Base-by-base conservation (phyloP, 1,284 basidiomycete species). In the Melanopsichium pennsylvanicum region DNA sequence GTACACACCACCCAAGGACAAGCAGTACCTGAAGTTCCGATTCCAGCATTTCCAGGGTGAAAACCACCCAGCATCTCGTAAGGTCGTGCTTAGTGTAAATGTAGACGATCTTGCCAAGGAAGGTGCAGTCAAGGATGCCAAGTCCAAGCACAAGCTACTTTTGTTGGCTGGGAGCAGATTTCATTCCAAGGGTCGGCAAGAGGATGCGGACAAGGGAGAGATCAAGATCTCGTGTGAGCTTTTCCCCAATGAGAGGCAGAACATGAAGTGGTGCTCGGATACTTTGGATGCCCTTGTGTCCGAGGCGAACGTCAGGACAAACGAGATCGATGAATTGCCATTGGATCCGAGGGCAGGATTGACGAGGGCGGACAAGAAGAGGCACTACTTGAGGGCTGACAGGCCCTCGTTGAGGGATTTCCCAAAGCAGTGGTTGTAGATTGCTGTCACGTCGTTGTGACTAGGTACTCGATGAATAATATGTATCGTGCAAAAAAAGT, bases 181-280 rank as follows among this genome's bases (percentile, higher is more conserved):
- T 66, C 51, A 63, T 18, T 43, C 69, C 0, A 54, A 54, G 5
- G 25, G 31, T 12, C 18, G 18, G n/a, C n/a, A n/a, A 15, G 33
- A 42, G 33, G 44, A 56, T 15, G 29, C 34, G 11, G 49, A 39
- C 18, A n/a, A 61, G 34, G 76, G 76, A 15, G 45, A 64, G 43
- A 49, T 83, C 56, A 81, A 81, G 67, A 79, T 83, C 33, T 62
- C 67, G 11, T 81, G 80, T 61, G 81, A 82, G 32, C 32, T 70
- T 41, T 80, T 80, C 56, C 82, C 81, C 9, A 75, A 69, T 22
- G 70, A 76, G 37, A 41, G 74, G 34, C 81, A 82, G 78, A 83
- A 83, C 52, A 76, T 81, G 58, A 82, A 82, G 69, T 83, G 82
- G 82, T 83, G 82, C 66, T 80, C 78, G 33, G 82, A 83, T 51